Evolutionary conservation across 2,329 filamentous ascomycete species (phyloP), one percentile per base, ranked within the genome.

Genomic region (Rhynchosporium graminicola): DNA sequence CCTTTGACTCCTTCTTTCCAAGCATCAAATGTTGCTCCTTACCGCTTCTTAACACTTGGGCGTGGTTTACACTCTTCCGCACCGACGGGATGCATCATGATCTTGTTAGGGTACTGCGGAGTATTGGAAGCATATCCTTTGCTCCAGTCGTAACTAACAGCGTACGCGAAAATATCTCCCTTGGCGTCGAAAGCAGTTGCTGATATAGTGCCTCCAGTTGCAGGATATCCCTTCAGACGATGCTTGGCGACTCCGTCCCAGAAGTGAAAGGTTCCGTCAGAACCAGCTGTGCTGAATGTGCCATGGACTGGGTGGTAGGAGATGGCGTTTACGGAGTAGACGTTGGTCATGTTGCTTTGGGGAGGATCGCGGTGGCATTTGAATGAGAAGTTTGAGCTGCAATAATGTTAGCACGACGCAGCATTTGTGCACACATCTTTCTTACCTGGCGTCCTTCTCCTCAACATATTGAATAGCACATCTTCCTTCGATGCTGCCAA

Each of bases 401-500:
- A 50, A 57, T 61, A 62, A 65, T 59, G 64, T 66, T 60, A 61
- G 31, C 13, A 13, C 20, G 20, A 20, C 20, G 20, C 20, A 20
- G 20, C 20, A 20, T 20, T 20, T 20, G 20, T 20, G 20, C 20
- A 20, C 4, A 31, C 33, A 12, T 28, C 43, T 36, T 33, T 42
- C 80, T 73, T 80, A 88, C 88, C 78, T 85, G 3, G 89, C 80
- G 75, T 99, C 92, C 77, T 97, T 97, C 48, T 99, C 95, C 72
- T 99, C 94, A 42, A 97, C 92, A 72, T 99, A 98, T 75, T 99
- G 95, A 67, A 99, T 99, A 1, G 95, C 95, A 76, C 95, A 99
- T 61, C 95, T 89, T 36, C 95, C 95, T 76, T 99, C 95, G 71
- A 99, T 97, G 74, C 91, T 96, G 60, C 95, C 95, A 57, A 99